These are phyloP conservation scores for Lipomyces lipofer DNA, from an alignment of 805 yeast genomes.

Conservation along the genomic window DNA sequence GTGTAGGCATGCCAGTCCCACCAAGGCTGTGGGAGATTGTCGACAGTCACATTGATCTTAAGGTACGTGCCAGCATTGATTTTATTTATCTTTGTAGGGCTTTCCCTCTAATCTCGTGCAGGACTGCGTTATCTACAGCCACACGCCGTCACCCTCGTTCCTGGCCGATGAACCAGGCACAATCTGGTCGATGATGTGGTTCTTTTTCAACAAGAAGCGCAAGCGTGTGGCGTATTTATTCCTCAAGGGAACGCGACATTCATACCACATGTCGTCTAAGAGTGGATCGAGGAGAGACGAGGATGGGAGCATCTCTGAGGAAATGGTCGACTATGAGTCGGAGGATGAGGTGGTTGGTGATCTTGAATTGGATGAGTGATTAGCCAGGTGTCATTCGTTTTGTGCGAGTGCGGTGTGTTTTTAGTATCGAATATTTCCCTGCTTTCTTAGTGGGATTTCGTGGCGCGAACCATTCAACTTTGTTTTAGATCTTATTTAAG, in stretches of 20 bases:
- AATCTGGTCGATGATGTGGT: constrained; percentile 82
- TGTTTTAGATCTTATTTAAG: not conserved
- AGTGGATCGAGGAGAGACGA: constrained; percentile 37
- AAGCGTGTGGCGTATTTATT: constrained; percentile 89
- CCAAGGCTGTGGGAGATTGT: constrained; percentile 88
- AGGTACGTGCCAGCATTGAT: constrained; percentile 52
- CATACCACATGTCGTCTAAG: constrained; percentile 44
- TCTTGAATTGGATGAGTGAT: constrained; percentile 41
- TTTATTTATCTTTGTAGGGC: no score
- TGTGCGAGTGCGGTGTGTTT: no score
- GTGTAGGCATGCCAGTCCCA: constrained; percentile 53
- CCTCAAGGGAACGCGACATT: constrained; percentile 54
- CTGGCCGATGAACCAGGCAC: constrained; percentile 63
- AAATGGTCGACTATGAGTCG: constrained; percentile 14
- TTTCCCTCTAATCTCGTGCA: constrained; percentile 1
- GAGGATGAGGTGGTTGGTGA: constrained; percentile 46
- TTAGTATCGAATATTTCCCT: no score
- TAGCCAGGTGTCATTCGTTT: no score
- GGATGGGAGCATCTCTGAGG: constrained; percentile 37
- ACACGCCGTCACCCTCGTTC: constrained; percentile 55
- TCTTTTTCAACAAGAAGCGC: constrained; percentile 84
- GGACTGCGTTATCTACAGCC: constrained; percentile 31
- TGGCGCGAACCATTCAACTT: not conserved
- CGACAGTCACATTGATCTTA: constrained; percentile 76
- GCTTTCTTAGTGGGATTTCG: not conserved